Evolutionary conservation across 1,284 basidiomycete species (phyloP), one percentile per base, ranked within the genome.

Genomic region (Ustilago vetiveriae): DNA sequence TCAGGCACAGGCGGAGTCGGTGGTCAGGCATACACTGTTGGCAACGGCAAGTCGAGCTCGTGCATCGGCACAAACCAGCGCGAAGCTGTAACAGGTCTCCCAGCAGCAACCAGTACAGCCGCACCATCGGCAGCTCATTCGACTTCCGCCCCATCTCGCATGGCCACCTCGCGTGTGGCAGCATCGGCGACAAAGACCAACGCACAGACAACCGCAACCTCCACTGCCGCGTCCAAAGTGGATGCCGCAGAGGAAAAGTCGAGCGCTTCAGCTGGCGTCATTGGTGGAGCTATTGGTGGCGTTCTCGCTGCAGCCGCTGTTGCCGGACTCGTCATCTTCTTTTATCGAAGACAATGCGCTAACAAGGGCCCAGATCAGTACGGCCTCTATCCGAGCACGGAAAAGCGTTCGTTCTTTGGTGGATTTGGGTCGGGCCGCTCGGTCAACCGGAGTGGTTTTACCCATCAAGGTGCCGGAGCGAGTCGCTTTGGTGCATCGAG

Each of bases 1-100:
- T 54, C 54, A 9, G 63, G 64, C 0, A 63, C 58, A 6, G 69
- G 69, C 3, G 69, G 69, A 16, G 69, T 72, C 3, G 68, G 68
- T 21, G 64, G 54, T 2, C 35, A 53, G 9, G 37, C 40, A 2
- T 72, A 72, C 30, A 58, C 58, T 0, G 55, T 72, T 0, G 64
- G 37, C 6, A n/a, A 33, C 11, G 59, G 64, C 19, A 68, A 29
- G 26, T 44, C 48, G 6, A 19, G 40, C 16, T 46, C 43, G 8
- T 72, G 69, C 16, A 30, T 72, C 14, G 43, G 37, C 3, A 1
- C 27, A 0, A 41, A 13, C 8, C 59, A 60, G 39, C 41, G 38
- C 11, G 64, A 48, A 5, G 58, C 51, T 4, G 37, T 64, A 1
- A 50, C 45, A 2, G 66, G 66, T 21, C 48, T 72, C 4, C 63